Conservation (phyloP, 1,284 basidiomycete genomes). For the Phellopilus nigrolimitatus region DNA sequence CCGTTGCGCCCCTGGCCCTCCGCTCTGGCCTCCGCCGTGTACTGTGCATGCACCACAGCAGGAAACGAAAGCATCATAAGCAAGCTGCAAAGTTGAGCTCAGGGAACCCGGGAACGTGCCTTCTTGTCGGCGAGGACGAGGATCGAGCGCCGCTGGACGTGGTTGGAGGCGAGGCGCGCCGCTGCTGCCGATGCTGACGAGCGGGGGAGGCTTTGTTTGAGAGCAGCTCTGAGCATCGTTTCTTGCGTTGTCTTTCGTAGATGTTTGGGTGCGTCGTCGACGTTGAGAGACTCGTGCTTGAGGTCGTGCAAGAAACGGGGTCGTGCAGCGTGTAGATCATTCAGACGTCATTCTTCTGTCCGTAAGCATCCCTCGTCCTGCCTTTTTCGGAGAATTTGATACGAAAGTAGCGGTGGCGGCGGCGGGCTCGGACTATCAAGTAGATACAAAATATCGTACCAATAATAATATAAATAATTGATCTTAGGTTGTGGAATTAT, state of each 20-base stretch:
- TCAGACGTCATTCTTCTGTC: too few species aligned
- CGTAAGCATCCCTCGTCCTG: too few species aligned
- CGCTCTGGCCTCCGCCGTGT: constrained; percentile 50
- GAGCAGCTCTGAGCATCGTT: constrained; percentile 8
- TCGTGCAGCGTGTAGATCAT: too few species aligned
- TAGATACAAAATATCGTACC: too few species aligned
- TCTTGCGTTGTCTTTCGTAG: not conserved
- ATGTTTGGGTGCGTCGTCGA: not conserved
- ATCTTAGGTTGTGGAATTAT: too few species aligned
- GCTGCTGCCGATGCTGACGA: not conserved
- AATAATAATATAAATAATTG: too few species aligned
- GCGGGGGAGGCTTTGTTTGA: not conserved
- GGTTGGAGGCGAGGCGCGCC: not conserved
- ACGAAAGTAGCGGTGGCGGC: too few species aligned
- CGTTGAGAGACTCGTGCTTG: too few species aligned
- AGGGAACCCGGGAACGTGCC: too few species aligned
- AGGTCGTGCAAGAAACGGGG: too few species aligned
- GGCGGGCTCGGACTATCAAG: too few species aligned
- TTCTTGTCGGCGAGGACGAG: constrained; percentile 18
- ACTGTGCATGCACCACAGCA: constrained; percentile 32
- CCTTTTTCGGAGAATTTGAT: too few species aligned
- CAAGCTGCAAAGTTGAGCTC: not conserved
- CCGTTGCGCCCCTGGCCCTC: constrained; percentile 51
- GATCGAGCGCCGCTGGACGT: constrained; percentile 7
- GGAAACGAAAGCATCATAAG: not conserved